A percentile compares a stretch with the other conserved stretches of the same genome.
Evolutionary conservation across 768 basidiomycete species (phyloP).

Genomic region (Hypholoma sublateritium): DNA sequence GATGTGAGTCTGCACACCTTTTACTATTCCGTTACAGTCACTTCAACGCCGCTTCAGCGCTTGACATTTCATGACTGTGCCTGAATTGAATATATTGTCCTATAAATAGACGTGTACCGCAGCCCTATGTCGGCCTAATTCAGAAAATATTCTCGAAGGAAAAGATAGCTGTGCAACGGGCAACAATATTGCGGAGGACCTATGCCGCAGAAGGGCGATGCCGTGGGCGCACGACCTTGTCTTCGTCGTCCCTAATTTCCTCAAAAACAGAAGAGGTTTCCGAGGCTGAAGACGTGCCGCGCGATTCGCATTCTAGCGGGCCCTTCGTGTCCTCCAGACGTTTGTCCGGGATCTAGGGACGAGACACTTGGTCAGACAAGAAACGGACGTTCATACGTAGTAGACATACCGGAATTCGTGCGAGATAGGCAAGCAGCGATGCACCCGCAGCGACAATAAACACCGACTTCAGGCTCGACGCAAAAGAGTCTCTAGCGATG

Average conservation of each 20-base stretch:
- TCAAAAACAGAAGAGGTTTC: constrained; percentile 14
- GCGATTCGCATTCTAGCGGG: neutral
- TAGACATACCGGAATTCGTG: constrained; percentile 57
- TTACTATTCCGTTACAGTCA: no score
- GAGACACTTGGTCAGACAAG: neutral
- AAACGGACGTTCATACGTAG: neutral
- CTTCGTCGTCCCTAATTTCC: constrained; percentile 20
- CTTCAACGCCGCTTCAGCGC: no score
- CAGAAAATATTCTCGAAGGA: no score
- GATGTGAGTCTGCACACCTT: no score
- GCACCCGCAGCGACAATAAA: constrained; percentile 60
- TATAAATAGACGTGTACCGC: neutral
- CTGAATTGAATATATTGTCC: no score
- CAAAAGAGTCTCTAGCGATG: constrained; percentile 61
- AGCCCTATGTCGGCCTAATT: neutral
- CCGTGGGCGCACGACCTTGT: constrained; percentile 18
- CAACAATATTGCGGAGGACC: neutral
- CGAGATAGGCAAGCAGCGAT: constrained; percentile 57
- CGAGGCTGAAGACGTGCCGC: constrained; percentile 8
- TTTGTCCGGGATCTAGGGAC: constrained; percentile 39
- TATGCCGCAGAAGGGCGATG: constrained; percentile 9
- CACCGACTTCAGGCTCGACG: constrained; percentile 55
- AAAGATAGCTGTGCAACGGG: neutral
- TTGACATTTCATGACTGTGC: no score
- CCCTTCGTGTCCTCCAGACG: constrained; percentile 31